These are phyloP conservation scores for Apophysomyces trapeziformis DNA, from an alignment of 371 early-diverging fungal genomes.

Conservation along the genomic window DNA sequence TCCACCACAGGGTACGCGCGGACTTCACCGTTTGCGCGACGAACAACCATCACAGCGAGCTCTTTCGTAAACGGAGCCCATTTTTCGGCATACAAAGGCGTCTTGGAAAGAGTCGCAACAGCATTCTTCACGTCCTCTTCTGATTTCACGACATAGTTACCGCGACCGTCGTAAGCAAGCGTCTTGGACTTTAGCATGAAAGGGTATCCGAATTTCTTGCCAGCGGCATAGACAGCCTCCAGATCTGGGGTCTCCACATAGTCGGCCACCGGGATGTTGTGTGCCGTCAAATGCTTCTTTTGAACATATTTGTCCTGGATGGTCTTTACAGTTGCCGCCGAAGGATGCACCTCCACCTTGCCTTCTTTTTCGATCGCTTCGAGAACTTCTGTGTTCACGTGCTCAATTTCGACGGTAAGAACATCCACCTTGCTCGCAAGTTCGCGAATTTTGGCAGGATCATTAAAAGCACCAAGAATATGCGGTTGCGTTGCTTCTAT, in stretches of 20 bases:
- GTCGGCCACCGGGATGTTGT: constrained; percentile 75
- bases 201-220: constrained; percentile 81
- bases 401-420: constrained; percentile 96
- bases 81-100: constrained; percentile 87
- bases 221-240: constrained; percentile 58
- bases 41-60: constrained; percentile 95
- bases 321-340: constrained; percentile 77
- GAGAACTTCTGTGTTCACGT: constrained; percentile 85
- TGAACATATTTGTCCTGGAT: constrained; percentile 97
- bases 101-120: constrained; percentile 54
- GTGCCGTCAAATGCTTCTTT: constrained; percentile 71
- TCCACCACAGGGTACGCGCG: constrained; percentile 92
- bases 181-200: constrained; percentile 93
- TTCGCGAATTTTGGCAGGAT: constrained; percentile 72
- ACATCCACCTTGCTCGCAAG: constrained; percentile 79
- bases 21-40: constrained; percentile 77
- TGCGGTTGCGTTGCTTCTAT: constrained; percentile 72
- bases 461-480: constrained; percentile 82
- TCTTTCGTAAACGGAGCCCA: constrained; percentile 94
- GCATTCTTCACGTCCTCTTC: constrained; percentile 70
- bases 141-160: constrained; percentile 83
- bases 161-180: constrained; percentile 95
- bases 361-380: constrained; percentile 62
- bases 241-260: constrained; percentile 62
- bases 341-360: constrained; percentile 68